Evolutionary conservation across 495 filamentous ascomycete species (phyloP).

Genomic region (Penicillium taxi): DNA sequence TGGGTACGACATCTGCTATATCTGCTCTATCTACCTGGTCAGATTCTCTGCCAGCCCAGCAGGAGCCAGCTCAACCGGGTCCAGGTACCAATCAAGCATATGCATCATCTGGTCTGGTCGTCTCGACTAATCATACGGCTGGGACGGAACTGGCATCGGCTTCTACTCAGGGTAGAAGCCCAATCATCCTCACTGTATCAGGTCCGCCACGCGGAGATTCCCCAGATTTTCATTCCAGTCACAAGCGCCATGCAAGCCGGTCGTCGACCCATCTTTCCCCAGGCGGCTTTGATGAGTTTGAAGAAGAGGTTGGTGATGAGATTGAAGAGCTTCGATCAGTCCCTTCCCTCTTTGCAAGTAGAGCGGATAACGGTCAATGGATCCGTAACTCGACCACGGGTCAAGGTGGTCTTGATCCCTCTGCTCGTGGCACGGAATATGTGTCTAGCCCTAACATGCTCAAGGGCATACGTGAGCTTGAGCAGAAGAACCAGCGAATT

Average conservation of each 20-base stretch:
- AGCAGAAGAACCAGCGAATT: slow-evolving; percentile 40
- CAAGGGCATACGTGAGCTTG: slow-evolving; percentile 29
- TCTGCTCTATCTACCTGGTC: slow-evolving; percentile 5
- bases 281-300: slow-evolving; percentile 13
- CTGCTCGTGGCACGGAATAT: slow-evolving; percentile 28
- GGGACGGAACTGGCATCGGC: slow-evolving; percentile 9
- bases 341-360: slow-evolving; percentile 13
- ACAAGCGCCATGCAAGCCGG: slow-evolving; percentile 26
- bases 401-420: slow-evolving; percentile 35
- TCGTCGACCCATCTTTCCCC: slow-evolving; percentile 37
- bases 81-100: slow-evolving; percentile 4
- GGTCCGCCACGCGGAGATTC: slow-evolving; percentile 44
- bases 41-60: neutral
- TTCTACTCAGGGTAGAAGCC: slow-evolving; percentile 31
- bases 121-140: slow-evolving; percentile 14
- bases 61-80: neutral
- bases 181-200: slow-evolving; percentile 36
- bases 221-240: slow-evolving; percentile 22
- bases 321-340: slow-evolving; percentile 14
- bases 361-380: slow-evolving; percentile 29
- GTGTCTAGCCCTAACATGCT: slow-evolving; percentile 42
- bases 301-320: slow-evolving; percentile 21
- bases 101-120: slow-evolving; percentile 6
- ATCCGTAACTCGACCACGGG: slow-evolving; percentile 22
- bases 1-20: slow-evolving; percentile 1